A percentile compares a stretch with the other conserved stretches of the same genome.
Conservation (phyloP, 345 rosid genomes). For the Citrus unshiu region DNA sequence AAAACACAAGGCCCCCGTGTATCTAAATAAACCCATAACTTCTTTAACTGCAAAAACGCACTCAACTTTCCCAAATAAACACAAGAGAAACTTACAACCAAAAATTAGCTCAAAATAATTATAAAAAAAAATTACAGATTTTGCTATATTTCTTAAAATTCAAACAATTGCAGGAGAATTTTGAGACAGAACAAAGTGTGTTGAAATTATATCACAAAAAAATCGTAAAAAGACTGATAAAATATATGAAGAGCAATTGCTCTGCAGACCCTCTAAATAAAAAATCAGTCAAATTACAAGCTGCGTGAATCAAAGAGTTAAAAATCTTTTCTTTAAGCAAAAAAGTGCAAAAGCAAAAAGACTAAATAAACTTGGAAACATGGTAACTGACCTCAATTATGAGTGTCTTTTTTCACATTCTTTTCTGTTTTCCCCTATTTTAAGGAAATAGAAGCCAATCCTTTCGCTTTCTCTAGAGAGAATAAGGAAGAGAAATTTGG, state of each 20-base stretch:
- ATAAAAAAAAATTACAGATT: background rate
- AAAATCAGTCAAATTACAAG: background rate
- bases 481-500: background rate
- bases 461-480: background rate
- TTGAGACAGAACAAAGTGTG: background rate
- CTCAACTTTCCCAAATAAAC: background rate
- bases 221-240: background rate
- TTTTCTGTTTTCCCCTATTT: background rate
- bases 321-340: background rate
- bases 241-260: background rate
- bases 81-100: background rate
- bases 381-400: background rate
- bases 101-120: background rate
- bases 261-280: background rate
- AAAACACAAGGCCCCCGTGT: slow-evolving; percentile 15
- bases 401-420: too few species aligned
- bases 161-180: background rate
- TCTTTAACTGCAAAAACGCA: slow-evolving; percentile 4
- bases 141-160: background rate
- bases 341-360: slow-evolving; percentile 10
- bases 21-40: slow-evolving; percentile 21
- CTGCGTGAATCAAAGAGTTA: background rate
- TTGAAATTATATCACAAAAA: background rate
- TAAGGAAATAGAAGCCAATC: background rate
- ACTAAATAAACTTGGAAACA: background rate